These are phyloP conservation scores for Cruciata laevipes DNA, from an alignment of 257 asterid genomes.

Conservation along the genomic window DNA sequence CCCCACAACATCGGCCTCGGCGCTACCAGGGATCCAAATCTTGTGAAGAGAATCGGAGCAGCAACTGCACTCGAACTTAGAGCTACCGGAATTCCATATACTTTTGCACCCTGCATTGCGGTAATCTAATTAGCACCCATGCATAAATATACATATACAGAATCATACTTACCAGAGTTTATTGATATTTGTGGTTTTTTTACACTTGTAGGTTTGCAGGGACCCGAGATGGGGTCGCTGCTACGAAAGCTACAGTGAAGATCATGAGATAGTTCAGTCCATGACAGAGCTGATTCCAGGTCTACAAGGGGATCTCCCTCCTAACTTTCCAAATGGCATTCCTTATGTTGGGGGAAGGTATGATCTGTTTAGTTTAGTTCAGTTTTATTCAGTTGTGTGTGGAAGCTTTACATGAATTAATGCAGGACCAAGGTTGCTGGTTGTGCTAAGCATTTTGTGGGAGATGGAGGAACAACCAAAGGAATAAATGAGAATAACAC, in stretches of 20 bases:
- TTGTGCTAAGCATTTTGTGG: slow-evolving; percentile 39
- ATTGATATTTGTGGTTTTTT: neutral
- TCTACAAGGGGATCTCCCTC: slow-evolving; percentile 7
- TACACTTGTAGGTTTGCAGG: slow-evolving; percentile 27
- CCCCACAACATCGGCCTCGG: slow-evolving; percentile 68
- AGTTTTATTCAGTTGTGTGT: no score
- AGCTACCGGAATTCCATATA: slow-evolving; percentile 33
- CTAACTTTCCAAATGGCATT: slow-evolving; percentile 4
- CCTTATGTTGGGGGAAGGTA: slow-evolving; percentile 8
- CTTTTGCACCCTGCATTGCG: slow-evolving; percentile 37
- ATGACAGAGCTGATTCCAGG: slow-evolving; percentile 31
- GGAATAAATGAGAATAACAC: slow-evolving; percentile 35
- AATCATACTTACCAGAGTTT: neutral
- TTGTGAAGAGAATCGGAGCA: slow-evolving; percentile 36
- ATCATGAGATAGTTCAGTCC: slow-evolving; percentile 26
- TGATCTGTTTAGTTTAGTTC: no score
- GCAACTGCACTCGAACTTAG: slow-evolving; percentile 41
- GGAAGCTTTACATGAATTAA: neutral
- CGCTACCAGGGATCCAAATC: slow-evolving; percentile 35
- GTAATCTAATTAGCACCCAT: slow-evolving; percentile 1
- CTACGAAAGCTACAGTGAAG: slow-evolving; percentile 37
- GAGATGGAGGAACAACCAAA: slow-evolving; percentile 33
- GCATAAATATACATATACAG: neutral
- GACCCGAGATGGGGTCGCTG: slow-evolving; percentile 46
- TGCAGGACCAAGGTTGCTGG: slow-evolving; percentile 28